phyloP scores from a whole-genome alignment of 2,329 filamentous ascomycete genomes.

The Mycosphaerella sp. region DNA sequence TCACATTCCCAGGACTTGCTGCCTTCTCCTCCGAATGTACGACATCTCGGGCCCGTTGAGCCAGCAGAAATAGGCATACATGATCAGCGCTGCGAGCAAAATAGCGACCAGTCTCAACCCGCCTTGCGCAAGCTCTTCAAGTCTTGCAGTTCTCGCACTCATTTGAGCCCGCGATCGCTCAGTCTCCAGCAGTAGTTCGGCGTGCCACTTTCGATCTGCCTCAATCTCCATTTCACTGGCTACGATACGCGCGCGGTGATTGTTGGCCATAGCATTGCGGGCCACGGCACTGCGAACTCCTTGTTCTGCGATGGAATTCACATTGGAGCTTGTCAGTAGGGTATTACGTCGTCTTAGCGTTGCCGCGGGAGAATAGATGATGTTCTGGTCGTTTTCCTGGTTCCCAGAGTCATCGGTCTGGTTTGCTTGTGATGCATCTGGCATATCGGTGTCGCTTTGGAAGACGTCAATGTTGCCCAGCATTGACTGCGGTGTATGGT shows the following conservation, averaged over 20 bases:
- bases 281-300: not conserved
- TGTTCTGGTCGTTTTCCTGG: no score
- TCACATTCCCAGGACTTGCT: conserved; percentile 8
- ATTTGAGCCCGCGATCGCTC: not conserved
- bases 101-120: not conserved
- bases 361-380: no score
- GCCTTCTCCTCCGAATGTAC: conserved; percentile 12
- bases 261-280: not conserved
- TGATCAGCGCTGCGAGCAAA: not conserved
- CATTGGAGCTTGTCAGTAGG: not conserved
- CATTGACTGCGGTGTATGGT: not conserved
- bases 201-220: not conserved
- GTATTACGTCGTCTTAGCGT: no score
- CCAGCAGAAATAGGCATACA: conserved; percentile 10
- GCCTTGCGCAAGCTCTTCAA: not conserved
- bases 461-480: not conserved
- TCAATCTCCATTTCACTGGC: not conserved
- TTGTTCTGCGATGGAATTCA: not conserved
- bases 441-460: not conserved
- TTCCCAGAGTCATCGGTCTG: no score
- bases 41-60: conserved; percentile 14
- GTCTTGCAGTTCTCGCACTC: not conserved
- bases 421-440: not conserved
- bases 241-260: not conserved
- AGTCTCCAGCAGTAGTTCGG: not conserved